phyloP scores from a whole-genome alignment of 1,139 yeast genomes.

The Taphrina wiesneri region DNA sequence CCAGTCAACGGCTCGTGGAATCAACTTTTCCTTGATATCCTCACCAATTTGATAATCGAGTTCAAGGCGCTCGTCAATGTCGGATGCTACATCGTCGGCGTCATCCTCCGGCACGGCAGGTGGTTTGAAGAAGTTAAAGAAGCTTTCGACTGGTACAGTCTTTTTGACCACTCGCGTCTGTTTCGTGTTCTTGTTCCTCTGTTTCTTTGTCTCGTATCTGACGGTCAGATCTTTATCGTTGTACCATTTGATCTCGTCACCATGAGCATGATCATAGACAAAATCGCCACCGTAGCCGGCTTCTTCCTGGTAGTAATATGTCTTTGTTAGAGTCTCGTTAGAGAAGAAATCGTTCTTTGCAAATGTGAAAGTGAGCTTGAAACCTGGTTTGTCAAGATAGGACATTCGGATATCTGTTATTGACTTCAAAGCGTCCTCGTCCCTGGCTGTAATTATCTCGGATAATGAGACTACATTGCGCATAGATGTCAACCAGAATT shows the following conservation, averaged over 20 bases:
- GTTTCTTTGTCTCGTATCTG: constrained; percentile 89
- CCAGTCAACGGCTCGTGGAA: constrained; percentile 97
- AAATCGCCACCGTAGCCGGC: constrained; percentile 94
- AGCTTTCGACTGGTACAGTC: constrained; percentile 87
- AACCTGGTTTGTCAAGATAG: constrained; percentile 86
- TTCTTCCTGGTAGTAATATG: constrained; percentile 92
- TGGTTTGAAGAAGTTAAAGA: constrained; percentile 93
- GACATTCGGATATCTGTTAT: constrained; percentile 75
- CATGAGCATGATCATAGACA: constrained; percentile 95
- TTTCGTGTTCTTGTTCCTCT: constrained; percentile 94
- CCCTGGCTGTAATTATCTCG: constrained; percentile 87
- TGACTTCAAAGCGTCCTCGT: constrained; percentile 73
- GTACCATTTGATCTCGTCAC: constrained; percentile 81
- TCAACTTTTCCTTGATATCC: constrained; percentile 89
- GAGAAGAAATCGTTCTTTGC: constrained; percentile 72
- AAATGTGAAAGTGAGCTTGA: constrained; percentile 81
- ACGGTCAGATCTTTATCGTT: constrained; percentile 83
- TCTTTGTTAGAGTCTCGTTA: constrained; percentile 71
- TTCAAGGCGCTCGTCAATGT: constrained; percentile 78
- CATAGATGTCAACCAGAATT: constrained; percentile 94
- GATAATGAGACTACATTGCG: constrained; percentile 80
- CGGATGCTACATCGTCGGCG: constrained; percentile 53
- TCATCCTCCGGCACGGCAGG: constrained; percentile 71
- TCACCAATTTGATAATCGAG: constrained; percentile 95
- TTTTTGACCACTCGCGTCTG: constrained; percentile 96